Conservation (phyloP, 2,329 filamentous ascomycete species). For the Xylaria polymorpha region DNA sequence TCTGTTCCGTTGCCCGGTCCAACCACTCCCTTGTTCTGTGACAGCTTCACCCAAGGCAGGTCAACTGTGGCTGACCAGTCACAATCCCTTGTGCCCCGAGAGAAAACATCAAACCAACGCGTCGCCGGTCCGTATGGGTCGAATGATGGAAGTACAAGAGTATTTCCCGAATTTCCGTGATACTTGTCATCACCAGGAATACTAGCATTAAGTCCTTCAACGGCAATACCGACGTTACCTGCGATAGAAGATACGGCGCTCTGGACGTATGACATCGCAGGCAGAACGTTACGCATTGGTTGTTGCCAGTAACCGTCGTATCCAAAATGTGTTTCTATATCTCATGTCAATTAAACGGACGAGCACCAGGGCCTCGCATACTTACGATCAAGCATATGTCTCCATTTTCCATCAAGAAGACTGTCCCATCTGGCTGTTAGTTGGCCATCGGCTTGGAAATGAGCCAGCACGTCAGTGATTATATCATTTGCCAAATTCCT, state of each 20-base stretch:
- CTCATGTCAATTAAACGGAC: conserved; percentile 5
- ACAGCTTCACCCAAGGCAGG: conserved; percentile 64
- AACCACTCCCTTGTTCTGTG: conserved; percentile 61
- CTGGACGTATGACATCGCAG: conserved; percentile 70
- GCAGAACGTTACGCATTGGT: conserved; percentile 76
- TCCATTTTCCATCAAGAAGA: conserved; percentile 71
- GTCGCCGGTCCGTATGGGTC: conserved; percentile 67
- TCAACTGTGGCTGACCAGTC: conserved; percentile 63
- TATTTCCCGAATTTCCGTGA: conserved; percentile 65
- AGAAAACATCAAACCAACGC: conserved; percentile 73
- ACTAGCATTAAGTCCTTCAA: conserved; percentile 74
- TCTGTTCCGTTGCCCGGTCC: conserved; percentile 61
- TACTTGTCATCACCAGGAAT: conserved; percentile 75
- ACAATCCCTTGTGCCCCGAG: conserved; percentile 65
- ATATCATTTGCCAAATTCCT: conserved; percentile 63
- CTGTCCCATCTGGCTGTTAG: conserved; percentile 68
- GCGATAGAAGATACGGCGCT: conserved; percentile 66
- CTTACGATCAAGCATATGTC: conserved; percentile 68
- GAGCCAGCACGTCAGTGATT: conserved; percentile 62
- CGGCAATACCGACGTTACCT: conserved; percentile 71
- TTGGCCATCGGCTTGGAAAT: conserved; percentile 67
- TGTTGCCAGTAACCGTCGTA: conserved; percentile 73
- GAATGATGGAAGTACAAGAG: conserved; percentile 65
- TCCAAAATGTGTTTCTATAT: conserved; percentile 63
- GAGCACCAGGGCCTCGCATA: conserved; percentile 22